Percentiles rank a stretch among this genome's conserved stretches.
phyloP scores from a whole-genome alignment of 345 rosid genomes.

The Eucalyptus grandis region DNA sequence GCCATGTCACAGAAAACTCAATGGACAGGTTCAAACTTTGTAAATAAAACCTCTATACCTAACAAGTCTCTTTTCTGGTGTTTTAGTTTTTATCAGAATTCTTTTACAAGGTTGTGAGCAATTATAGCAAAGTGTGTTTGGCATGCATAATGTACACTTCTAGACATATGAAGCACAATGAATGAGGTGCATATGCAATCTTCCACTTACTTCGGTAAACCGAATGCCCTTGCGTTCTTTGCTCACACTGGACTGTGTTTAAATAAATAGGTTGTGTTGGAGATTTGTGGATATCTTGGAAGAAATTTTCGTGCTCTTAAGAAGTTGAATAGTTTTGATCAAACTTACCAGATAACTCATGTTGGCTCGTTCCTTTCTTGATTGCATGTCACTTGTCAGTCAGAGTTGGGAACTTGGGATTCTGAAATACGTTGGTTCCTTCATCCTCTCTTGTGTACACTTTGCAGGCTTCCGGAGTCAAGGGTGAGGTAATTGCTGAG shows the following conservation, averaged over 20 bases:
- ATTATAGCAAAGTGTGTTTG: background rate
- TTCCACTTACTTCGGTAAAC: background rate
- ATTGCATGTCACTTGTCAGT: background rate
- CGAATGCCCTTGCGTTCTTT: background rate
- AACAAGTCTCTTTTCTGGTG: background rate
- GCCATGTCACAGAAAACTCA: background rate
- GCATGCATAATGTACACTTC: background rate
- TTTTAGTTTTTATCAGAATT: background rate
- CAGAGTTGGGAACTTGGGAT: background rate
- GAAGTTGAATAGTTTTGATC: background rate
- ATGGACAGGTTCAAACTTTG: background rate
- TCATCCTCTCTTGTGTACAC: background rate
- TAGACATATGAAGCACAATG: background rate
- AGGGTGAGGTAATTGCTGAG: slow-evolving; percentile 47
- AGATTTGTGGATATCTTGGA: background rate
- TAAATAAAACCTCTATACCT: background rate
- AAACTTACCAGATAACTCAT: background rate
- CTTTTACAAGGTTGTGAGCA: background rate
- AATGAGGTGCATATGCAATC: background rate
- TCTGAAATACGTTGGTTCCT: background rate
- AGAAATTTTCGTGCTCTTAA: background rate
- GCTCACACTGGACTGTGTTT: background rate
- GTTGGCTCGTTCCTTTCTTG: background rate
- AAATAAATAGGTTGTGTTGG: background rate
- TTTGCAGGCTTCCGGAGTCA: slow-evolving; percentile 65